Base-by-base conservation (phyloP, 2,329 filamentous ascomycete species). In the Diaporthe citrichinensis region DNA sequence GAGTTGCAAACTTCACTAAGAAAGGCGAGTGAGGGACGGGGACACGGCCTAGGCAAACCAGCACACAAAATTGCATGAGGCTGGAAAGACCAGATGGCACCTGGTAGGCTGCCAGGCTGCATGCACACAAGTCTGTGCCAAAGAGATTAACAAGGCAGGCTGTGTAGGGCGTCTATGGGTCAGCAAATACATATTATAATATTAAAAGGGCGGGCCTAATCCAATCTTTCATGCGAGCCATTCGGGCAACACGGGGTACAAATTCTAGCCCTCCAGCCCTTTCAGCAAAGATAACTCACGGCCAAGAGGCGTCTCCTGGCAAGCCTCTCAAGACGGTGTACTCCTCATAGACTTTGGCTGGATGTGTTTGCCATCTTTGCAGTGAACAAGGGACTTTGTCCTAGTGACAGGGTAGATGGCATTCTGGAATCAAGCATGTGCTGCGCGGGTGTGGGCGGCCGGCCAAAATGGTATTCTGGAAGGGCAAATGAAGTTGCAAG, bases 401-500 rank as follows among this genome's bases (percentile, higher is more conserved):
- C 20, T 6, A 41, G n/a, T 53, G 49, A 31, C n/a, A 39, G n/a
- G 25, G n/a, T 17, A 41, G 49, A 69, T 69, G 65, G 65, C 49
- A 69, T 69, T 69, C 28, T 41, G 65, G 65, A 53, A 69, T 55
- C 65, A 41, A n/a, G n/a, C 49, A 39, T 39, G 14, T 3, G 8
- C 34, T 20, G 34, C 7, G 49, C 41, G 65, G 39, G 49, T n/a
- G 49, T 55, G 65, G 39, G 49, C 34, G 41, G 49, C 23, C 34
- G n/a, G n/a, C n/a, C n/a, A n/a, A 34, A 39, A 68, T 68, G 65
- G 46, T 12, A 69, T 69, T 55, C 49, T 55, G 34, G 17, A 23
- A 41, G 65, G 49, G 65, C 34, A 69, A 28, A 69, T 69, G 65
- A 55, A 69, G n/a, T 23, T 69, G 65, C 65, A 69, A 69, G 65